Base-by-base conservation (phyloP, 2,329 filamentous ascomycete genomes). In the Furcasterigmium furcatum region DNA sequence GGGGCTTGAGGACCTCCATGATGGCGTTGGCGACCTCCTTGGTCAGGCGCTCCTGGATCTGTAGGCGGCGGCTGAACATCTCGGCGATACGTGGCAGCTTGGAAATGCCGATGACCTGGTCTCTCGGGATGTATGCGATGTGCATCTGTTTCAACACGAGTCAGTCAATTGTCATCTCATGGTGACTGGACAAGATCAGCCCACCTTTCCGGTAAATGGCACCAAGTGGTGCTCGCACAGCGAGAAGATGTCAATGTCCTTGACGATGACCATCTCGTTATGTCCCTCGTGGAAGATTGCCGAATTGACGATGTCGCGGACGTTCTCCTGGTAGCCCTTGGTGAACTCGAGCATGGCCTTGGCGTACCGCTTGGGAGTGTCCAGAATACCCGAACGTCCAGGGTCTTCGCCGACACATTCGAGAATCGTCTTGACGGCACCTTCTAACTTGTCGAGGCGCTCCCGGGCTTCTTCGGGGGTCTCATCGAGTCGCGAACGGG, bases 201-300 rank as follows among this genome's bases (percentile, higher is more conserved):
- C 41, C 73, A 91, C 89, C 81, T 96, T 97, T 58, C 94, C 94
- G 4, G 82, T 92, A 60, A 99, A 99, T 1, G 94, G 94, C 8
- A 99, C 92, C 63, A 99, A 79, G 63, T 99, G 94, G 65, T 99
- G 94, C 72, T 99, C 94, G 73, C 94, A 99, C 36, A 97, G 74
- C 52, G 87, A 92, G 67, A 91, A 95, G 12, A 97, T 82, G 63
- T 96, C 91, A 59, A 99, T 97, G 60, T 97, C 91, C 71, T 95
- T 96, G 48, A 99, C 90, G 58, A 97, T 96, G 24, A 99, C 91
- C 71, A 99, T 80, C 68, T 99, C 94, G 60, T 96, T 94, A 62
- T 97, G 92, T 51, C 92, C 90, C 65, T 97, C 94, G 59, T 96
- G 87, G 69, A 99, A 99, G 44, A 97, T 88, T 16, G 94, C 94